Conservation (phyloP, 768 basidiomycete genomes). For the Calocybe indica region DNA sequence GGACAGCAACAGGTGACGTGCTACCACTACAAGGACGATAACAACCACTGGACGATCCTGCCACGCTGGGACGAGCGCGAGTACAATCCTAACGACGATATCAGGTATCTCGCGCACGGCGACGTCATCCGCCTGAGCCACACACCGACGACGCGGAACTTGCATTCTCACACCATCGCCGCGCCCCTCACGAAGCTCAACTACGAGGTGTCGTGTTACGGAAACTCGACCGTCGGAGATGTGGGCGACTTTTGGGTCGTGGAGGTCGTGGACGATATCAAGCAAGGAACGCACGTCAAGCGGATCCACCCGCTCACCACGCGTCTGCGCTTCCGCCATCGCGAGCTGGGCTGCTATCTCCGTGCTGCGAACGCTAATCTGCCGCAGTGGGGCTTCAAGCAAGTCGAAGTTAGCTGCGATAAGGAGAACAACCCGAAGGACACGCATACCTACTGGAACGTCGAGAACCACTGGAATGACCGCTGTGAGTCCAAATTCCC, state of each 20-base stretch:
- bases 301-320: constrained; percentile 90
- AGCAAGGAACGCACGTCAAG: constrained; percentile 53
- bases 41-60: constrained; percentile 85
- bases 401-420: constrained; percentile 92
- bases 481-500: constrained; percentile 54
- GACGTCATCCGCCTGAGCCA: constrained; percentile 82
- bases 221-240: constrained; percentile 86
- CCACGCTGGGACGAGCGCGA: constrained; percentile 75
- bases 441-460: constrained; percentile 93
- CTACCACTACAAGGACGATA: constrained; percentile 98
- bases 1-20: constrained; percentile 96
- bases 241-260: constrained; percentile 86
- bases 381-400: constrained; percentile 99
- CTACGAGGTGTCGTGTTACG: constrained; percentile 92
- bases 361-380: constrained; percentile 83
- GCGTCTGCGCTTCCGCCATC: constrained; percentile 77
- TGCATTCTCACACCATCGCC: constrained; percentile 86
- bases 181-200: constrained; percentile 88
- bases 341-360: constrained; percentile 77
- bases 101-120: constrained; percentile 70
- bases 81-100: constrained; percentile 59
- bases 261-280: constrained; percentile 89
- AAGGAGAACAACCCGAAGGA: constrained; percentile 81
- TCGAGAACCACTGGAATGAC: constrained; percentile 96
- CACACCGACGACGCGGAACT: constrained; percentile 75